These are phyloP conservation scores for Fusarium tanahbumbuense DNA, from an alignment of 2,329 filamentous ascomycete genomes.

Conservation along the genomic window DNA sequence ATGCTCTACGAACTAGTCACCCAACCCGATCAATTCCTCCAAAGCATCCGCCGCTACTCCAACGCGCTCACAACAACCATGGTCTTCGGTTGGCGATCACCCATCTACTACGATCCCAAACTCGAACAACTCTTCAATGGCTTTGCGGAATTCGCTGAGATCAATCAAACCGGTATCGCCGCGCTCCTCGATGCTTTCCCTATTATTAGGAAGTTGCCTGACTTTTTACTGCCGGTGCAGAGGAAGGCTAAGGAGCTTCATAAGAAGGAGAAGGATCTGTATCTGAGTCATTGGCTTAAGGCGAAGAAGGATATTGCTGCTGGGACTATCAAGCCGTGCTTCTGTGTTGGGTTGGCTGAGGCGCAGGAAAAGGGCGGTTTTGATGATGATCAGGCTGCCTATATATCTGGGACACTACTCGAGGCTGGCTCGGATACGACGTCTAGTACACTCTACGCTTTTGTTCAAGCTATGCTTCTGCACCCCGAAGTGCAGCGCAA, in stretches of 20 bases:
- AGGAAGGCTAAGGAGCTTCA: slow-evolving; percentile 8
- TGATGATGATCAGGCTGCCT: slow-evolving; percentile 16
- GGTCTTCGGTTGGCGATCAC: slow-evolving; percentile 13
- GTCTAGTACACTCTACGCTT: slow-evolving; percentile 47
- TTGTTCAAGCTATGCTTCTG: slow-evolving; percentile 60
- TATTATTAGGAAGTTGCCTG: background rate
- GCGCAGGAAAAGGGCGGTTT: slow-evolving; percentile 14
- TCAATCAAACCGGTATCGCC: slow-evolving; percentile 8
- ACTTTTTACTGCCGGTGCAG: slow-evolving; percentile 1
- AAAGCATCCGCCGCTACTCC: slow-evolving; percentile 2
- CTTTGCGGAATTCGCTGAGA: slow-evolving; percentile 6
- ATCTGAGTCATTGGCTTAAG: slow-evolving; percentile 3
- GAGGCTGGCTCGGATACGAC: slow-evolving; percentile 51
- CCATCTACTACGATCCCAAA: background rate
- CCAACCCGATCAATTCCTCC: background rate
- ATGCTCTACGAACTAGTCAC: slow-evolving; percentile 6
- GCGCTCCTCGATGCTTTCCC: slow-evolving; percentile 4
- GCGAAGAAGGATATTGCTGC: background rate
- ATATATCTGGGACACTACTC: slow-evolving; percentile 31
- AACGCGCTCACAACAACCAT: slow-evolving; percentile 13
- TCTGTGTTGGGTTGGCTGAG: slow-evolving; percentile 4
- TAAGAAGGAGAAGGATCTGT: slow-evolving; percentile 4
- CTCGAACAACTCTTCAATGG: slow-evolving; percentile 1
- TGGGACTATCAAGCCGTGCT: slow-evolving; percentile 36
- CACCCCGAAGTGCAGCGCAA: slow-evolving; percentile 56